phyloP scores from a whole-genome alignment of 177 flowering plant species.

The Vitis hybrid region DNA sequence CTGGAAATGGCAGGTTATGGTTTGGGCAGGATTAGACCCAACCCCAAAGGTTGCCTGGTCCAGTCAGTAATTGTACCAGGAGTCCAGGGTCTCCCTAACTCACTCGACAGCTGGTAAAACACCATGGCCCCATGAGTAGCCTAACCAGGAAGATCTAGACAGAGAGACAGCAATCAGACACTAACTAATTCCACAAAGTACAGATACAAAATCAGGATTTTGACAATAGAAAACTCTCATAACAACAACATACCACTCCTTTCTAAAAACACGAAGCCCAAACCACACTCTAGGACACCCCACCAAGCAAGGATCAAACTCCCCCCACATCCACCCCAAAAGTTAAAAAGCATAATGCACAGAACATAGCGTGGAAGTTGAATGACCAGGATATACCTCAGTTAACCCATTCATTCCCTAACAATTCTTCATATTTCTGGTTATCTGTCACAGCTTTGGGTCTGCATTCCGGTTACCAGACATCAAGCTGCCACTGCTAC shows the following conservation, averaged over 20 bases:
- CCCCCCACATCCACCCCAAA: slow-evolving; percentile 4
- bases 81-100: too few relatives aligned
- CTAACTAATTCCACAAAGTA: slow-evolving; percentile 19
- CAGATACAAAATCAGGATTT: not conserved
- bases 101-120: too few relatives aligned
- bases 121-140: too few relatives aligned
- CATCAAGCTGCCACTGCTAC: slow-evolving; percentile 35
- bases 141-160: too few relatives aligned
- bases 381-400: slow-evolving; percentile 4
- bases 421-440: not conserved
- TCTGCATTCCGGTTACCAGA: slow-evolving; percentile 19
- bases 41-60: too few relatives aligned
- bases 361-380: slow-evolving; percentile 3
- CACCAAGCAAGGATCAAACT: slow-evolving; percentile 3
- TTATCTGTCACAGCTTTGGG: slow-evolving; percentile 5
- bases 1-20: too few relatives aligned
- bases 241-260: slow-evolving; percentile 7
- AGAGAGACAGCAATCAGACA: too few relatives aligned
- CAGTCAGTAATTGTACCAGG: too few relatives aligned
- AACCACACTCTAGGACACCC: slow-evolving; percentile 15
- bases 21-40: too few relatives aligned
- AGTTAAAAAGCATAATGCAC: slow-evolving; percentile 4
- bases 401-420: not conserved
- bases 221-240: slow-evolving; percentile 5
- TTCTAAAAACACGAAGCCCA: slow-evolving; percentile 14